These are phyloP conservation scores for Pseudogymnoascus sp. DNA, from an alignment of 2,329 filamentous ascomycete species.

Conservation along the genomic window DNA sequence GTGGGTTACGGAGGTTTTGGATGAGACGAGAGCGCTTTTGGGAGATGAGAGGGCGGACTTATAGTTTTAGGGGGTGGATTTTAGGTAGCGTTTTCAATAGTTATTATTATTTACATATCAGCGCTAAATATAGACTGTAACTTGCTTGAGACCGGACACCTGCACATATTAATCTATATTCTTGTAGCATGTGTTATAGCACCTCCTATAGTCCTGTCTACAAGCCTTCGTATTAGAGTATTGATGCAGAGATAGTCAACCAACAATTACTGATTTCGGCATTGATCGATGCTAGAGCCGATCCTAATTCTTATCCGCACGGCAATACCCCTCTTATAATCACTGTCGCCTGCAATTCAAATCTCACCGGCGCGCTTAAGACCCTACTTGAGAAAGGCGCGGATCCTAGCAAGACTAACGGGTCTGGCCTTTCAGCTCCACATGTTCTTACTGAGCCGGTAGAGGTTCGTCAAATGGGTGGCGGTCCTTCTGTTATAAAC, in stretches of 20 bases:
- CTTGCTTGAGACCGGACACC: neutral
- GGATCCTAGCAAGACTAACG: neutral
- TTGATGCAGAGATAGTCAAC: neutral
- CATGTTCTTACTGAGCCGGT: neutral
- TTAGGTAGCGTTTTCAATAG: neutral
- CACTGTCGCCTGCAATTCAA: neutral
- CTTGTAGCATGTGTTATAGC: neutral
- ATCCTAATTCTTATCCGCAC: neutral
- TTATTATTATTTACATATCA: neutral
- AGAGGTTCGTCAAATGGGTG: neutral
- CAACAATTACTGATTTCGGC: neutral
- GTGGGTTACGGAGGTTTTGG: slow-evolving; percentile 34
- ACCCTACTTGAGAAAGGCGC: neutral
- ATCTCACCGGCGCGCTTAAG: neutral
- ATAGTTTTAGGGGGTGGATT: neutral
- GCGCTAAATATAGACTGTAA: neutral
- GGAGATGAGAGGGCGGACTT: neutral
- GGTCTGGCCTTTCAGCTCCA: neutral
- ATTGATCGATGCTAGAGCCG: neutral
- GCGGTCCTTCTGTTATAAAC: neutral
- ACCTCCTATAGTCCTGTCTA: neutral
- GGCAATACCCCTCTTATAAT: neutral
- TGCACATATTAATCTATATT: neutral
- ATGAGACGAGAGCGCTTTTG: neutral
- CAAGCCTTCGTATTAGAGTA: neutral